A percentile compares a stretch with the other conserved stretches of the same genome.
Conservation (phyloP, 257 asterid species). For the Datura wrightii region DNA sequence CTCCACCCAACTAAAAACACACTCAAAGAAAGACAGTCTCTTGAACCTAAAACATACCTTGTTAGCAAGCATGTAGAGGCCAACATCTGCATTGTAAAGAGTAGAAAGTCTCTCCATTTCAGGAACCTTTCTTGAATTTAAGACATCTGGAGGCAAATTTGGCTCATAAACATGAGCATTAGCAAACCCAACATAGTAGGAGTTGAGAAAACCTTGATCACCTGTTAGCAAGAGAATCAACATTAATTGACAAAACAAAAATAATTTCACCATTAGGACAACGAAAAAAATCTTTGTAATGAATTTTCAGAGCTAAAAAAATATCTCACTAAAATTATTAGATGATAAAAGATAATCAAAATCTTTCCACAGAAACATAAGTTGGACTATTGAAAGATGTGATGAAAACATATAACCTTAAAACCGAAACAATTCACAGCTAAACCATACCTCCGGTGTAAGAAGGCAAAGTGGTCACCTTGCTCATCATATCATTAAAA, state of each 20-base stretch:
- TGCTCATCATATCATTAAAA: conserved; percentile 40
- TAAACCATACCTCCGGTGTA: conserved; percentile 30
- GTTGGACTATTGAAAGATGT: neutral
- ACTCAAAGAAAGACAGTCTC: neutral
- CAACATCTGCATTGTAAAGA: conserved; percentile 97
- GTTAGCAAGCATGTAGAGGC: conserved; percentile 99
- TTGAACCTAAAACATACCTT: conserved; percentile 57
- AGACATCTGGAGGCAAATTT: conserved; percentile 59
- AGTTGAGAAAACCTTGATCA: conserved; percentile 98
- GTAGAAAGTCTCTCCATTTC: conserved; percentile 99
- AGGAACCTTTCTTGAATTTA: conserved; percentile 80
- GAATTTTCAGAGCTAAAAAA: neutral
- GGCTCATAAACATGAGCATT: conserved; percentile 93
- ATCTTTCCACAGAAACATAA: neutral
- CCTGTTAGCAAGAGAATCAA: conserved; percentile 54
- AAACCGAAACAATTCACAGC: neutral
- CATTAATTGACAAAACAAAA: neutral
- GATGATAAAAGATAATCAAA: neutral
- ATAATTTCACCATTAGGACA: neutral
- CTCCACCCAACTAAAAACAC: neutral
- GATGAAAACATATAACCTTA: neutral
- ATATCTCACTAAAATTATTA: neutral
- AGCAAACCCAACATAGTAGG: conserved; percentile 86
- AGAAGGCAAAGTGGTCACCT: conserved; percentile 35
- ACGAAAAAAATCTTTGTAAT: neutral